These are phyloP conservation scores for Microsporum ferrugineum DNA, from an alignment of 2,329 filamentous ascomycete species.

Conservation along the genomic window DNA sequence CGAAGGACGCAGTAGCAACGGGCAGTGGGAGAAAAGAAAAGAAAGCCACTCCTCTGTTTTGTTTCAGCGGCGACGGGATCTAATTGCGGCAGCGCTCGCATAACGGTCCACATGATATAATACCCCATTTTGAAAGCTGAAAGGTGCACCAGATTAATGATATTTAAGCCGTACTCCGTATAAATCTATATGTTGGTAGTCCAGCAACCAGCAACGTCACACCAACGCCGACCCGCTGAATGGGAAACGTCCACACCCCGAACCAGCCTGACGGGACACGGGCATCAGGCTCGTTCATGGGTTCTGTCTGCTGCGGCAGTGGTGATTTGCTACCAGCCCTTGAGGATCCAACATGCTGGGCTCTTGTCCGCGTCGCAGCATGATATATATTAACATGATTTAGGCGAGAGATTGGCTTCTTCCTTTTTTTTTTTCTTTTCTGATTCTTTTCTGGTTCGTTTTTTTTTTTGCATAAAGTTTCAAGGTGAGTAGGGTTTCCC, in stretches of 20 bases:
- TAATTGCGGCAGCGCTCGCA: too few relatives aligned
- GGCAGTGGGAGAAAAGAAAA: neutral
- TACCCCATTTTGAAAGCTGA: neutral
- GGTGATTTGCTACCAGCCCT: neutral
- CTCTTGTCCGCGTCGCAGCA: neutral
- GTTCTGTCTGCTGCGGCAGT: neutral
- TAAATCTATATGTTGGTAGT: neutral
- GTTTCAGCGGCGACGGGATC: neutral
- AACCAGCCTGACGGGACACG: neutral
- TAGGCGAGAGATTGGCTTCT: neutral
- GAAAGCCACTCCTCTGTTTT: neutral
- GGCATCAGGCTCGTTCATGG: neutral
- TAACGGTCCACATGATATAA: neutral
- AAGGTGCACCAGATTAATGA: neutral
- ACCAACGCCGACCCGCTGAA: constrained; percentile 1
- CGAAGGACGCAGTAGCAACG: neutral
- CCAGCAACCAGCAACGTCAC: neutral
- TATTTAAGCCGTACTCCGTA: too few relatives aligned
- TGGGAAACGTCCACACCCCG: neutral
- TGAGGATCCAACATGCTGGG: neutral
- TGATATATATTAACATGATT: neutral
- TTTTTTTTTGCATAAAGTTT: neutral
- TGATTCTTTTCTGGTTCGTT: neutral
- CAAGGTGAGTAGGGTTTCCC: neutral
- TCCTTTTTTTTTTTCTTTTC: neutral